A percentile compares a stretch with the other conserved stretches of the same genome.
These are phyloP conservation scores for Penicillium sp. DNA, from an alignment of 2,329 filamentous ascomycete genomes.

Conservation along the genomic window DNA sequence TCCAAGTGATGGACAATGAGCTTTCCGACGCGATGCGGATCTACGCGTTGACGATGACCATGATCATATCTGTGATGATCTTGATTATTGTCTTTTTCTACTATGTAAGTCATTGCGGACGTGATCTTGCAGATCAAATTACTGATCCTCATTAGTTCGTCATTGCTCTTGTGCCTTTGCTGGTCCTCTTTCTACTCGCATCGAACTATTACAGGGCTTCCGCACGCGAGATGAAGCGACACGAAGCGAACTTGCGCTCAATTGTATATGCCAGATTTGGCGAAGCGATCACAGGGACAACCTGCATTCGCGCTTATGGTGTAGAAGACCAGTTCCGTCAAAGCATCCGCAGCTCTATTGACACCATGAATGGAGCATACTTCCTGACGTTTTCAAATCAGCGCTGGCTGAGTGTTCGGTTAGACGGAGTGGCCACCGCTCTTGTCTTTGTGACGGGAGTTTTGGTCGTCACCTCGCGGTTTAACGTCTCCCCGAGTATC, in stretches of 20 bases:
- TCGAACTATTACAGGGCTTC: constrained; percentile 85
- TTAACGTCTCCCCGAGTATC: constrained; percentile 76
- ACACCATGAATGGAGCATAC: constrained; percentile 90
- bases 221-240: constrained; percentile 88
- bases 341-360: constrained; percentile 66
- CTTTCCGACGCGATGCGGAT: constrained; percentile 85
- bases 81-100: constrained; percentile 94
- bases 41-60: constrained; percentile 79
- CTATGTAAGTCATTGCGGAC: constrained; percentile 48
- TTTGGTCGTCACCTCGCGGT: constrained; percentile 84
- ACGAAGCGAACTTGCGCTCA: constrained; percentile 83
- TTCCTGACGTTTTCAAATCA: constrained; percentile 95
- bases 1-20: constrained; percentile 94
- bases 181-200: constrained; percentile 72
- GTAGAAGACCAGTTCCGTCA: constrained; percentile 67
- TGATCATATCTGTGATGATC: constrained; percentile 76
- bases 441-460: constrained; percentile 86
- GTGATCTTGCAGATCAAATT: background rate
- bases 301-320: constrained; percentile 85
- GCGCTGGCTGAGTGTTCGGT: constrained; percentile 78
- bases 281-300: constrained; percentile 69
- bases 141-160: constrained; percentile 49
- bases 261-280: constrained; percentile 84
- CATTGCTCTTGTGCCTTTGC: constrained; percentile 62
- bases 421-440: constrained; percentile 76